Conservation (phyloP, 2,329 filamentous ascomycete species). For the Parafenestella ontariensis region DNA sequence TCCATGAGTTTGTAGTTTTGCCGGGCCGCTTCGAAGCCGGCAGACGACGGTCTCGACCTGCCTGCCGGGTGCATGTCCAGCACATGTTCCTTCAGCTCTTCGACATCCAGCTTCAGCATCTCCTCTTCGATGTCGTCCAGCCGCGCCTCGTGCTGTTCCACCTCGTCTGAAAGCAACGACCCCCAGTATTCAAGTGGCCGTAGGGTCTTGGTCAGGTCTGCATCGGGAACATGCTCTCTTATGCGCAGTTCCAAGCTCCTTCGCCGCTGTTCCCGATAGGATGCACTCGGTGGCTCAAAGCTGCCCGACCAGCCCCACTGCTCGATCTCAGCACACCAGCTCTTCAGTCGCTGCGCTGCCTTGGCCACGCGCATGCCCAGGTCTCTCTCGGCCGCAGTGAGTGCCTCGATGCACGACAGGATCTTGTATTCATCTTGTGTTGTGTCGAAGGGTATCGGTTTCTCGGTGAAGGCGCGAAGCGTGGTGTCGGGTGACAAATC, state of each 20-base stretch:
- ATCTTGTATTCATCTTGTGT: slow-evolving; percentile 51
- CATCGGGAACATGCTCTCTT: slow-evolving; percentile 36
- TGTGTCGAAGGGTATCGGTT: slow-evolving; percentile 53
- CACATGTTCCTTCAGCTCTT: slow-evolving; percentile 89
- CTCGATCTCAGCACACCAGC: slow-evolving; percentile 77
- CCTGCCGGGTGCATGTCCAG: slow-evolving; percentile 74
- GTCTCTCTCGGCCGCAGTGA: slow-evolving; percentile 71
- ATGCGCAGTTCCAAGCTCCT: slow-evolving; percentile 42
- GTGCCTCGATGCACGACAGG: slow-evolving; percentile 65
- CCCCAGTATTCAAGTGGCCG: slow-evolving; percentile 66
- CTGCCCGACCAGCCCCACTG: slow-evolving; percentile 65
- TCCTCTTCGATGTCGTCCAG: slow-evolving; percentile 75
- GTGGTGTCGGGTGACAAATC: slow-evolving; percentile 51
- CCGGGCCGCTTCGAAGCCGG: slow-evolving; percentile 39
- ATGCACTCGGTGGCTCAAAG: slow-evolving; percentile 51
- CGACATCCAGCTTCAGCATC: slow-evolving; percentile 74
- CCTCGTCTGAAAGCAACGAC: slow-evolving; percentile 69
- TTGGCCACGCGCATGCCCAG: slow-evolving; percentile 74
- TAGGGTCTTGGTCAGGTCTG: slow-evolving; percentile 29
- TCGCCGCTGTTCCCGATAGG: slow-evolving; percentile 33
- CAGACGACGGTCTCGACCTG: slow-evolving; percentile 55
- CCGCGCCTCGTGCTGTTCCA: slow-evolving; percentile 73
- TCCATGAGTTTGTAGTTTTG: slow-evolving; percentile 74
- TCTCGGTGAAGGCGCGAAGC: slow-evolving; percentile 52
- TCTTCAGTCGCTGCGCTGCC: slow-evolving; percentile 73